Base-by-base conservation (phyloP, 345 rosid species). In the Erysimum cheiranthoides region DNA sequence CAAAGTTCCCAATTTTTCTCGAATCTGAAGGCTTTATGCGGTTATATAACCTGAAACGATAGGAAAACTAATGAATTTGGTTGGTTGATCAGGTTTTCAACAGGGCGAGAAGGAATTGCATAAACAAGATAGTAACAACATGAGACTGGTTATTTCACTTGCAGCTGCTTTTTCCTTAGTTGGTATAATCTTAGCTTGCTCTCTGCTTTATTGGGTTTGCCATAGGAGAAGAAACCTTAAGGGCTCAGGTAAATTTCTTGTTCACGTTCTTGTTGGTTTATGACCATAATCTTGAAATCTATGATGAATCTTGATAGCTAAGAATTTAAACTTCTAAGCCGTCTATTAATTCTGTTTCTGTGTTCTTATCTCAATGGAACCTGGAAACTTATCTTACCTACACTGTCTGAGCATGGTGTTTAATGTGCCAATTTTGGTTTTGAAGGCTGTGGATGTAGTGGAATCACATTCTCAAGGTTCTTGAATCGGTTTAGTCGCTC, bases 381-480 rank as follows among this genome's bases (percentile, higher is more conserved):
- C 32, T 42, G 12, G 43, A 34, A 59, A 32, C 14, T 71, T 71
- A 0, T n/a, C 46, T 71, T 10, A 61, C 61, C 45, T 49, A 61
- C 62, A 52, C 40, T 52, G 57, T 45, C 10, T 67, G 43, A 14
- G 18, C 5, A 28, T 52, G 28, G 45, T 56, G 54, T 81, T 42
- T 6, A 61, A 59, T 77, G 59, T 10, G 53, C 54, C 68, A 28
- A 65, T 56, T 50, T 77, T 45, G 54, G 59, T 76, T 61, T 21
- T 62, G 85, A 76, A 89, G 93, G 80, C 42, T 79, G 77, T 51
- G 91, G 82, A 73, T 89, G 86, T 75, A 81, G 73, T 75, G 88
- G 93, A 76, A 28, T 80, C 61, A 81, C 77, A 9, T 75, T 86
- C 66, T 64, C 87, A 12, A 76, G 87, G 76, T 79, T 86, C 78